Base-by-base conservation (phyloP, 2,329 filamentous ascomycete species). In the Penicillium expansum region DNA sequence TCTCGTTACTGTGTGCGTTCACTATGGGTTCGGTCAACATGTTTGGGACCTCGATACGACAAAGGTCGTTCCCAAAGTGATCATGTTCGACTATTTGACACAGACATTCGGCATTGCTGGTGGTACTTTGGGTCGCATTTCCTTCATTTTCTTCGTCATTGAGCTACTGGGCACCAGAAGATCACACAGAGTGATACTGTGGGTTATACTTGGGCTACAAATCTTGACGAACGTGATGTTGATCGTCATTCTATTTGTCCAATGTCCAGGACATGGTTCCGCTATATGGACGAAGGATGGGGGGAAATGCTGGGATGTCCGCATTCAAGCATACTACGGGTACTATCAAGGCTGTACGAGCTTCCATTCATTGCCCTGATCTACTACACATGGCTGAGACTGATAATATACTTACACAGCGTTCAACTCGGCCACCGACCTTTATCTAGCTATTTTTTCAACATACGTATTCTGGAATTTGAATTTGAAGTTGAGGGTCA, bases 391-490 rank as follows among this genome's bases (percentile, higher is more conserved):
- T 18, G 7, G 6, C 8, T 18, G 20, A 38, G 8, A 24, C 41
- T 43, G 16, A 32, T 22, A 3, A 16, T 43, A 0, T 4, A 6
- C 2, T 5, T n/a, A 1, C 24, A 38, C 37, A 69, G 67, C 65
- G 1, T 62, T 70, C 43, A 70, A 70, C 32, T 60, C 67, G 10
- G 60, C 65, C 13, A 67, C 68, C 8, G 71, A 73, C 38, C 62
- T 73, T 10, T 70, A 67, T n/a, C 63, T 72, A n/a, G 66, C 68
- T 0, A 48, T 67, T 0, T 70, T 71, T 30, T 66, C 68, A 1
- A 67, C 66, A 4, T 65, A 52, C 20, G 62, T 72, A 20, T 69
- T 73, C 43, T 73, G 72, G 72, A 69, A 63, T 37, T 56, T 75
- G 30, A 71, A 73, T 13, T 33, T 75, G 42, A 63, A 64, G n/a